Evolutionary conservation across 768 basidiomycete species (phyloP).

Genomic region (Termitomyces sp.): DNA sequence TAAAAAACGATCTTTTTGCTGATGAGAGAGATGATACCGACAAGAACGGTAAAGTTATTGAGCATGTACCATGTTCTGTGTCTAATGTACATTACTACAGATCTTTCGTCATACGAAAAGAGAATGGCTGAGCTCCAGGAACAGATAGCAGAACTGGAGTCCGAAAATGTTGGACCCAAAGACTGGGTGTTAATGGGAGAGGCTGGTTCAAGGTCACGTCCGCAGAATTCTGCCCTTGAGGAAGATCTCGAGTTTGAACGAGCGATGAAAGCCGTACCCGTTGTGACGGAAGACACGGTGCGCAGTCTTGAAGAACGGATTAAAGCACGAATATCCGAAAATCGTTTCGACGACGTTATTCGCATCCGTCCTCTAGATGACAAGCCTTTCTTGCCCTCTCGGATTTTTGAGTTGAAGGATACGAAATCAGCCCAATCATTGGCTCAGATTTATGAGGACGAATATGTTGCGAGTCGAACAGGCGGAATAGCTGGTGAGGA

Average conservation of each 20-base stretch:
- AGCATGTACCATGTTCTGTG: conserved; percentile 16
- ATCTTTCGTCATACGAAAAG: conserved; percentile 76
- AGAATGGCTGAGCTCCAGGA: conserved; percentile 70
- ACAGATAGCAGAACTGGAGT: conserved; percentile 81
- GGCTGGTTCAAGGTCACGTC: conserved; percentile 76
- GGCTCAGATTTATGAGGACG: conserved; percentile 95
- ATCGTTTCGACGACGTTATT: conserved; percentile 88
- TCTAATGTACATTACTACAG: conserved; percentile 28
- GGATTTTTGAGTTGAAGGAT: conserved; percentile 86
- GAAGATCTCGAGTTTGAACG: conserved; percentile 96
- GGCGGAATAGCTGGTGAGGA: conserved; percentile 62
- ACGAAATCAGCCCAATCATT: conserved; percentile 85
- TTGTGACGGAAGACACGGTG: conserved; percentile 87
- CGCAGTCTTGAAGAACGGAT: conserved; percentile 85
- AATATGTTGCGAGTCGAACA: conserved; percentile 70
- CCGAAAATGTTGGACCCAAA: conserved; percentile 84
- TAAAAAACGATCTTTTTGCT: conserved; percentile 79
- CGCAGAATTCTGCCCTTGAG: conserved; percentile 88
- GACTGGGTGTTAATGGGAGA: conserved; percentile 95
- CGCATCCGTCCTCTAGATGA: conserved; percentile 78
- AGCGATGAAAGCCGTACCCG: conserved; percentile 79
- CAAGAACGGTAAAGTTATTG: conserved; percentile 23
- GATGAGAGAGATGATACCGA: conserved; percentile 57
- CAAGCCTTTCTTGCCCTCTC: conserved; percentile 88
- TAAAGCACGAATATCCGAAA: conserved; percentile 83